A percentile compares a stretch with the other conserved stretches of the same genome.
These are phyloP conservation scores for Rhizophora apiculata DNA, from an alignment of 345 rosid species.

Conservation along the genomic window DNA sequence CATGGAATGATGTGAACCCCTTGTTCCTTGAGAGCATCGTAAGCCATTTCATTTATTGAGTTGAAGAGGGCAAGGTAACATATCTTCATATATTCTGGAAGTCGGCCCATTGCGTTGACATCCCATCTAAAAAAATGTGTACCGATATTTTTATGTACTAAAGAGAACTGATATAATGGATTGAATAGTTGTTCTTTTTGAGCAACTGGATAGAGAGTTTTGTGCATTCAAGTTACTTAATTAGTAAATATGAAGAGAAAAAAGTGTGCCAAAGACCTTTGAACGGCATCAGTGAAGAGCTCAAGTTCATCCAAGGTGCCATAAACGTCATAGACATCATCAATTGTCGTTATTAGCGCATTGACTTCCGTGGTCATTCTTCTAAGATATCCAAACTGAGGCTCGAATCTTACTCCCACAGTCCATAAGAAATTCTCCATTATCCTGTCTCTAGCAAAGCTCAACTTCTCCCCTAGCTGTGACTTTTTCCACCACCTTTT, in stretches of 20 bases:
- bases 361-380: slow-evolving; percentile 22
- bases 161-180: too few species aligned
- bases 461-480: slow-evolving; percentile 23
- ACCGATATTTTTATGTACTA: too few species aligned
- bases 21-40: slow-evolving; percentile 26
- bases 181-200: too few species aligned
- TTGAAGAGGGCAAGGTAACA: slow-evolving; percentile 36
- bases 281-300: slow-evolving; percentile 21
- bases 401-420: slow-evolving; percentile 25
- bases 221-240: background rate
- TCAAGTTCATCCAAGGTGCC: slow-evolving; percentile 39
- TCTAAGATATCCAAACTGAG: slow-evolving; percentile 26
- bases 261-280: slow-evolving; percentile 24
- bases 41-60: slow-evolving; percentile 31
- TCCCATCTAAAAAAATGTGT: slow-evolving; percentile 27
- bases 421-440: slow-evolving; percentile 38
- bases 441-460: slow-evolving; percentile 40
- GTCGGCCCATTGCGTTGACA: slow-evolving; percentile 26
- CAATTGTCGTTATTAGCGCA: slow-evolving; percentile 26
- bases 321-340: slow-evolving; percentile 44
- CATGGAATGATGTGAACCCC: slow-evolving; percentile 33
- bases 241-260: background rate
- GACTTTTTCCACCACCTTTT: slow-evolving; percentile 41
- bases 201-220: too few species aligned
- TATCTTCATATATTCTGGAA: slow-evolving; percentile 47